These are phyloP conservation scores for Berberis thunbergii DNA, from an alignment of 164 flowering plant species.

Conservation along the genomic window DNA sequence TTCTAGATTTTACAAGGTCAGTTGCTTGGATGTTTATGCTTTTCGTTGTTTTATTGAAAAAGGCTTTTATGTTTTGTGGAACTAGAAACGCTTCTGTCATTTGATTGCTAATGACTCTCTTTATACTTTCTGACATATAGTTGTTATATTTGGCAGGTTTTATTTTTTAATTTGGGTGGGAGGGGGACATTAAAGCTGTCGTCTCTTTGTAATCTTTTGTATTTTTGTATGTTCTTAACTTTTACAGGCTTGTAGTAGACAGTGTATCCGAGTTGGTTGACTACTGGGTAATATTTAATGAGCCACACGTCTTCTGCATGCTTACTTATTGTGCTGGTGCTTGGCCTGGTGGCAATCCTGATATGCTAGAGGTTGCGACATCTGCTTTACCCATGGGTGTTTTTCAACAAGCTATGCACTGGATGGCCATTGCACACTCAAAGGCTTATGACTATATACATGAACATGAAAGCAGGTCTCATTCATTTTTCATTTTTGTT, in stretches of 20 bases:
- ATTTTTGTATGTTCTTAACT: not conserved
- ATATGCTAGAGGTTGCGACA: slow-evolving; percentile 85
- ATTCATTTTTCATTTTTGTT: not conserved
- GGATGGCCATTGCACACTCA: slow-evolving; percentile 83
- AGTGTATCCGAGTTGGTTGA: slow-evolving; percentile 69
- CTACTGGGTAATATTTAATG: slow-evolving; percentile 95
- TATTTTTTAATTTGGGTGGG: too few relatives aligned
- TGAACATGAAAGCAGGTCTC: slow-evolving; percentile 36
- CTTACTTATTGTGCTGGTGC: slow-evolving; percentile 96
- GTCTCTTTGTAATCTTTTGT: too few relatives aligned
- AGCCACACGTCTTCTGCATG: slow-evolving; percentile 93
- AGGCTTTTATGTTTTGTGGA: too few relatives aligned
- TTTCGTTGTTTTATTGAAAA: not conserved
- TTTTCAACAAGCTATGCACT: slow-evolving; percentile 78
- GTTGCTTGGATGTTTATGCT: not conserved
- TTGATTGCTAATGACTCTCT: too few relatives aligned
- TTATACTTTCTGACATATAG: too few relatives aligned
- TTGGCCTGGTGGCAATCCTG: slow-evolving; percentile 98
- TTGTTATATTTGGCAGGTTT: too few relatives aligned
- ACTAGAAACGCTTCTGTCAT: too few relatives aligned
- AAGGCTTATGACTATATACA: slow-evolving; percentile 91
- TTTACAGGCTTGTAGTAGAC: slow-evolving; percentile 84
- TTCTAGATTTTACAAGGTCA: slow-evolving; percentile 86
- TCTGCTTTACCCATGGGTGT: slow-evolving; percentile 91
- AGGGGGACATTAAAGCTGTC: too few relatives aligned